Conservation (phyloP, 768 basidiomycete genomes). For the Macrolepiota albuminosa region DNA sequence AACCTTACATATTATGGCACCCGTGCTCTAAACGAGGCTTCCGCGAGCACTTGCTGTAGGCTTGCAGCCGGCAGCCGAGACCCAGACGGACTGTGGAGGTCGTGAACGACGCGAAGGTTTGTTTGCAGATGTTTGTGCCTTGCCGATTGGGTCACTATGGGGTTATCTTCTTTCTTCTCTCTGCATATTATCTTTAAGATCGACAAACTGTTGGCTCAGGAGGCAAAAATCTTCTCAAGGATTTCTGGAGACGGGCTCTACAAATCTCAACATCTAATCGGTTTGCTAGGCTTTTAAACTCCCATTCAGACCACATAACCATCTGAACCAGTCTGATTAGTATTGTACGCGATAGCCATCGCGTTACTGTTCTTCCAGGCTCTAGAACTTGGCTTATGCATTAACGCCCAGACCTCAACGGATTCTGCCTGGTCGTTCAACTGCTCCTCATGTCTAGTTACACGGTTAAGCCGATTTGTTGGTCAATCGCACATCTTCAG, state of each 20-base stretch:
- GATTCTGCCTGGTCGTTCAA: neutral
- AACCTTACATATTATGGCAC: slow-evolving; percentile 13
- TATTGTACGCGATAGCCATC: neutral
- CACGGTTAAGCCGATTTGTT: neutral
- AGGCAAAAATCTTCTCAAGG: neutral
- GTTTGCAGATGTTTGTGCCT: neutral
- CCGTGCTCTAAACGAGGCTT: neutral
- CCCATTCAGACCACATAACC: neutral
- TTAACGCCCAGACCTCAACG: neutral
- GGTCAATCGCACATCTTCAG: neutral
- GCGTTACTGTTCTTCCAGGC: neutral
- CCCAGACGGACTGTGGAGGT: neutral
- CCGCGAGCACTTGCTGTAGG: neutral
- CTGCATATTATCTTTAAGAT: neutral
- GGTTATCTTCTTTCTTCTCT: neutral
- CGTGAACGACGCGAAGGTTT: slow-evolving; percentile 2
- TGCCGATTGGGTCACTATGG: neutral
- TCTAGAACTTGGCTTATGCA: neutral
- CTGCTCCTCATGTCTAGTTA: neutral
- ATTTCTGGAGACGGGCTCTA: neutral
- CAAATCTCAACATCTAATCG: neutral
- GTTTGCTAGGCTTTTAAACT: neutral
- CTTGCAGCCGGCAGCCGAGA: neutral
- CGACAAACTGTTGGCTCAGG: neutral
- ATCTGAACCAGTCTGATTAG: neutral